Conservation (phyloP, 148 eudicot species). For the Amaranthus cruentus region DNA sequence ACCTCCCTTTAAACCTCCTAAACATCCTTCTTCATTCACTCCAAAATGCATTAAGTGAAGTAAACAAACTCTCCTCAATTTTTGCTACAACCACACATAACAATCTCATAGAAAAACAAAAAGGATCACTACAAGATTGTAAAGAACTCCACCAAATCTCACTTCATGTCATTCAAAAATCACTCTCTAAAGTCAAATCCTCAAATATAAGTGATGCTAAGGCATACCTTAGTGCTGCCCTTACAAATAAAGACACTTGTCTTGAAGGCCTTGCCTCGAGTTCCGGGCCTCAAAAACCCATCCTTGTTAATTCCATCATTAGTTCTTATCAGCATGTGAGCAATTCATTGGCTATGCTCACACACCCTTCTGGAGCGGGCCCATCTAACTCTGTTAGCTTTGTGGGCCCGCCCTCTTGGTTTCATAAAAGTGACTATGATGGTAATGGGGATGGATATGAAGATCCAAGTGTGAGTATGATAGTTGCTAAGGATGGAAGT, state of each 20-base stretch:
- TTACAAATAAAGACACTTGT: slow-evolving; percentile 80
- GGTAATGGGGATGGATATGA: slow-evolving; percentile 32
- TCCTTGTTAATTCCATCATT: slow-evolving; percentile 35
- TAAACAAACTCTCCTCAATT: slow-evolving; percentile 43
- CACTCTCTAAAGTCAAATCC: slow-evolving; percentile 36
- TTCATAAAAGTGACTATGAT: slow-evolving; percentile 24
- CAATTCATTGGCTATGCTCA: slow-evolving; percentile 64
- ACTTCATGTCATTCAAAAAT: slow-evolving; percentile 34
- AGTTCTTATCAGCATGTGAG: slow-evolving; percentile 53
- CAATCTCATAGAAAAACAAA: slow-evolving; percentile 49
- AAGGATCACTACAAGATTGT: slow-evolving; percentile 75
- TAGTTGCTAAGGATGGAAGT: slow-evolving; percentile 70
- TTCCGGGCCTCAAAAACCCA: slow-evolving; percentile 49
- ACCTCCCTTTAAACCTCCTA: slow-evolving; percentile 39
- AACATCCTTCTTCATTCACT: slow-evolving; percentile 55
- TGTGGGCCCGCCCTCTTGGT: background rate
- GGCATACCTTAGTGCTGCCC: slow-evolving; percentile 62
- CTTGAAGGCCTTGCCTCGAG: slow-evolving; percentile 70
- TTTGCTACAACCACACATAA: slow-evolving; percentile 26
- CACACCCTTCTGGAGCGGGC: slow-evolving; percentile 13
- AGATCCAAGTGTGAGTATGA: slow-evolving; percentile 10
- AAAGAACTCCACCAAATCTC: slow-evolving; percentile 72
- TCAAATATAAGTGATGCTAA: slow-evolving; percentile 41
- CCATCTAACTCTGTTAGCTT: background rate
- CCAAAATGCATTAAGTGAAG: slow-evolving; percentile 51